Conservation (phyloP, 371 early-diverging fungal species). For the Mucor sp. region DNA sequence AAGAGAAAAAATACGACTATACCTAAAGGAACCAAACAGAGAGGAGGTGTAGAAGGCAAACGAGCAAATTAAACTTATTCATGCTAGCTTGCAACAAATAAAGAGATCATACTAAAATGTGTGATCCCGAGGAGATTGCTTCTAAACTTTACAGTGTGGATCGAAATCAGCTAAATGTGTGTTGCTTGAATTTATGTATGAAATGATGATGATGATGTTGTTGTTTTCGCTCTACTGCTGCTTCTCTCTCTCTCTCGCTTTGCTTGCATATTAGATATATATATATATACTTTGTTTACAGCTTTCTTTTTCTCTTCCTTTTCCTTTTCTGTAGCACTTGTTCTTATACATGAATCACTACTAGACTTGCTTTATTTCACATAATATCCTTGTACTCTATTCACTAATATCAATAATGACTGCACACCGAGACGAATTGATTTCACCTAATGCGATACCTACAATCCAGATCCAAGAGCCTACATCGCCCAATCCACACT, state of each 20-base stretch:
- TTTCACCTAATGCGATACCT: not conserved
- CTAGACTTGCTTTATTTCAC: not conserved
- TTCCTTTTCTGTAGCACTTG: not conserved
- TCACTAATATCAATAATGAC: not conserved
- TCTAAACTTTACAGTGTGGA: conserved; percentile 1
- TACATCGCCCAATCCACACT: not conserved
- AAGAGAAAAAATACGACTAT: not conserved
- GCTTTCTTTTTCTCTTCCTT: not conserved
- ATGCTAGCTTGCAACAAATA: not conserved
- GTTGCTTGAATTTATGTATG: not conserved
- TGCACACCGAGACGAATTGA: not conserved
- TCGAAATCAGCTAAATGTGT: not conserved
- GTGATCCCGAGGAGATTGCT: conserved; percentile 4
- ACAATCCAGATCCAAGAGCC: conserved; percentile 4
- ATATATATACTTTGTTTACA: not conserved
- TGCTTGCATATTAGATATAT: not conserved
- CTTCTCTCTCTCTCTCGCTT: not conserved
- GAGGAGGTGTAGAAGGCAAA: not conserved
- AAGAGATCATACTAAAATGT: not conserved
- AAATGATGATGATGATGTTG: not conserved
- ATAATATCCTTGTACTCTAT: not conserved
- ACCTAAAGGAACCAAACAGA: not conserved
- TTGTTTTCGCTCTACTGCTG: not conserved
- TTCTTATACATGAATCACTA: not conserved
- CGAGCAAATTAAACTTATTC: not conserved